Evolutionary conservation across 345 rosid genomes (phyloP).

Genomic region (Clausena lansium): DNA sequence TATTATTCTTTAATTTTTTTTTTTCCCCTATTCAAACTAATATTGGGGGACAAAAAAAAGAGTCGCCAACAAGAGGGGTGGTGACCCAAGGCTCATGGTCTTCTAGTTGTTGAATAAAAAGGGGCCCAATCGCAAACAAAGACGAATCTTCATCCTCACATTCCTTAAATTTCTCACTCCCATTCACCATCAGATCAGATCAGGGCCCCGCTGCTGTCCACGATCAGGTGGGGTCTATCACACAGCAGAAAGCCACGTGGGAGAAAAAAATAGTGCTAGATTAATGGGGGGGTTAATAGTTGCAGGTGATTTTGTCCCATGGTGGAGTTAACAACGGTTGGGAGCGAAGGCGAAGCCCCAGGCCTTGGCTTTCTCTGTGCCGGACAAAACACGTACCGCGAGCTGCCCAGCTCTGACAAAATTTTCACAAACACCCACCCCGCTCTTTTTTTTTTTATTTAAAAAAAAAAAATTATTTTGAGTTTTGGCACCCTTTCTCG

Average conservation of each 20-base stretch:
- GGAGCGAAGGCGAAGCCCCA: neutral
- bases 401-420: constrained; percentile 14
- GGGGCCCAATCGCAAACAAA: neutral
- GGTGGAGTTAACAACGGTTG: too few relatives aligned
- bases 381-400: constrained; percentile 15
- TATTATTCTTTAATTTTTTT: too few relatives aligned
- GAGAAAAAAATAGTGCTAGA: neutral
- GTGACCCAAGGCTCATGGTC: too few relatives aligned
- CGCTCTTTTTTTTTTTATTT: too few relatives aligned
- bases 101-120: neutral
- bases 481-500: too few relatives aligned
- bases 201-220: neutral
- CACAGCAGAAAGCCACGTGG: neutral
- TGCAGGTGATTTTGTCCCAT: neutral
- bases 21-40: too few relatives aligned
- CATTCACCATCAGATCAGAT: neutral
- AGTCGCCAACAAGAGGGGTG: too few relatives aligned
- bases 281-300: neutral
- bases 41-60: too few relatives aligned
- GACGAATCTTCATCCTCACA: constrained; percentile 4
- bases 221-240: neutral
- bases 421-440: neutral
- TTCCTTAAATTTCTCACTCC: constrained; percentile 1
- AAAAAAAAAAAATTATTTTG: too few relatives aligned
- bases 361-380: constrained; percentile 17